Evolutionary conservation across 73 alveolate genomes (phyloP).

Genomic region (Paramecium sexaurelia): DNA sequence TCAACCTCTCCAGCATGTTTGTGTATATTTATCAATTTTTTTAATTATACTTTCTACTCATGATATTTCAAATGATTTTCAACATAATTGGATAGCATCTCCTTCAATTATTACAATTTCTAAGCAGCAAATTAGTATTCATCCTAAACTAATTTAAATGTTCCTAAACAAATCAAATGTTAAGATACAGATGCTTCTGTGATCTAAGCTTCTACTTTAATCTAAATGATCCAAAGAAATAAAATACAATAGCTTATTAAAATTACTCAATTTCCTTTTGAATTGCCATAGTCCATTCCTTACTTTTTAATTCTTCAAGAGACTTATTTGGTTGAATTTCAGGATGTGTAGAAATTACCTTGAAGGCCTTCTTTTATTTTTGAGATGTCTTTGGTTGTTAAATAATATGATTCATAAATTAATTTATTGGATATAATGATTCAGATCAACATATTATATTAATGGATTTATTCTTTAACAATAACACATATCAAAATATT

Average conservation of each 20-base stretch:
- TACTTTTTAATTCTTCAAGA: neutral
- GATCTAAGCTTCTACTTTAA: neutral
- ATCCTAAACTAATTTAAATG: neutral
- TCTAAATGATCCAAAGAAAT: neutral
- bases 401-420: neutral
- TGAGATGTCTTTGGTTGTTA: neutral
- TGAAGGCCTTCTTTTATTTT: neutral
- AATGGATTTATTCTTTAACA: neutral
- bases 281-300: neutral
- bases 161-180: neutral
- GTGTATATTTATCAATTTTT: neutral
- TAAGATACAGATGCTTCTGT: neutral
- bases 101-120: neutral
- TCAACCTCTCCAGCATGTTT: neutral
- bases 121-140: slow-evolving; percentile 10
- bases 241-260: neutral
- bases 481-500: no score
- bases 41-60: neutral
- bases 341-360: neutral
- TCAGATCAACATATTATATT: neutral
- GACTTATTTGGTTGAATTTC: neutral
- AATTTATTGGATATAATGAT: neutral
- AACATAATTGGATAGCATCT: neutral
- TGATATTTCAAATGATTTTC: neutral
- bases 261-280: neutral